Evolutionary conservation across 441 rosid species (phyloP), one percentile per base, ranked within the genome.

Genomic region (Heliophila coronopifolia): DNA sequence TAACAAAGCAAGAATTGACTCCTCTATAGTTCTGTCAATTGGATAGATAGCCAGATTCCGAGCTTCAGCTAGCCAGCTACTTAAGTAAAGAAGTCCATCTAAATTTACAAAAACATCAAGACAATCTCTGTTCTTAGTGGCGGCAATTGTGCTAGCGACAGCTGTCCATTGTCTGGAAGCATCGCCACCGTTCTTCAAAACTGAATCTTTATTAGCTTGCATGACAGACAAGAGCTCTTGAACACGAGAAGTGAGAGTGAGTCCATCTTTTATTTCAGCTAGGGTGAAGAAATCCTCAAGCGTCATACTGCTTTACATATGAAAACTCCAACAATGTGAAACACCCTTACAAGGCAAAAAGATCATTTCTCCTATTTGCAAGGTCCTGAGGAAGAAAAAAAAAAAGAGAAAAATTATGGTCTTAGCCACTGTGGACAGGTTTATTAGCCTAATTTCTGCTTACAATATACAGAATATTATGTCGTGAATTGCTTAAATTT

Each of bases 261-360:
- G 83, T 66, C 99, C 99, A 80, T 93, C 95, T 59, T 79, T 93
- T 80, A 86, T 80, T 80, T 93, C 97, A 9, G 86, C 66, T 31
- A 84, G 63, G 47, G 93, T 82, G 68, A 89, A 93, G 69, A 93
- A 84, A 80, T 89, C 99, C 67, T 93, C 97, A 3, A 89, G 88
- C 6, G 81, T 76, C 99, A 93, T 93, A 25, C 47, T 67, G 73
- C 70, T 73, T 77, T 69, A 85, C 58, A 75, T 66, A 67, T 19
- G 49, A 73, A 22, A 68, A 73, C 65, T 68, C 82, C 63, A 58
- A 68, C 63, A 33, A 61, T 40, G 62, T 50, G 52, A 38, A 20
- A 54, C 59, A 62, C 67, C 54, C 49, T 49, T 63, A 48, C 11
- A 27, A 42, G 37, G 62, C 19, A 58, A 50, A 23, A 52, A 56